Evolutionary conservation across 2,329 filamentous ascomycete species (phyloP), one percentile per base, ranked within the genome.

Genomic region (Orbilia javanica): DNA sequence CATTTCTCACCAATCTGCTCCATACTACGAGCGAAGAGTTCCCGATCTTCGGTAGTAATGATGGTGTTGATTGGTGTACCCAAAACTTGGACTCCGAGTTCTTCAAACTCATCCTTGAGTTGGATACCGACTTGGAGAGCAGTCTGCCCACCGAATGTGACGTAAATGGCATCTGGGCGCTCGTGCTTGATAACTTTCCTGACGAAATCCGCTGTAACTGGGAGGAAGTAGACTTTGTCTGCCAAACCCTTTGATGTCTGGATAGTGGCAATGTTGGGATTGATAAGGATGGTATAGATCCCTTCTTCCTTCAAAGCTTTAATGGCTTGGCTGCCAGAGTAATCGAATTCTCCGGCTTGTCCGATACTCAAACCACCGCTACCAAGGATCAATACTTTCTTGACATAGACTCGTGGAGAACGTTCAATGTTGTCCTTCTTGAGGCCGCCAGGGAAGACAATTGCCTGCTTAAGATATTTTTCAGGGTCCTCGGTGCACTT

Each of bases 191-290:
- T 98, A 83, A 99, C 94, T 86, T 98, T 98, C 83, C 95, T 93
- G 50, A 99, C 96, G 81, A 97, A 98, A 67, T 98, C 95, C 74
- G 95, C 92, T 79, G 94, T 98, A 83, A 99, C 96, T 0, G 96
- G 96, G 50, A 98, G 87, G 88, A 98, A 99, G 86, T 98, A 99
- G 64, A 99, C 96, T 87, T 98, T 98, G 85, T 99, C 96, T 13
- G 96, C 96, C 66, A 99, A 87, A 80, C 96, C 96, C 86, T 97
- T 97, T 66, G 96, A 98, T 3, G 96, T 99, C 85, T 99, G 96
- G 79, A 98, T 98, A 0, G 96, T 99, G 81, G 96, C 96, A 84
- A 99, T 98, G 84, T 99, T 99, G 73, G 96, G 96, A 86, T 99
- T 99, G 88, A 99, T 98, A 80, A 99, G 87, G 80, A 99, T 91